These are phyloP conservation scores for Emiliania huxleyi DNA, from an alignment of 78 protist species.

Conservation along the genomic window DNA sequence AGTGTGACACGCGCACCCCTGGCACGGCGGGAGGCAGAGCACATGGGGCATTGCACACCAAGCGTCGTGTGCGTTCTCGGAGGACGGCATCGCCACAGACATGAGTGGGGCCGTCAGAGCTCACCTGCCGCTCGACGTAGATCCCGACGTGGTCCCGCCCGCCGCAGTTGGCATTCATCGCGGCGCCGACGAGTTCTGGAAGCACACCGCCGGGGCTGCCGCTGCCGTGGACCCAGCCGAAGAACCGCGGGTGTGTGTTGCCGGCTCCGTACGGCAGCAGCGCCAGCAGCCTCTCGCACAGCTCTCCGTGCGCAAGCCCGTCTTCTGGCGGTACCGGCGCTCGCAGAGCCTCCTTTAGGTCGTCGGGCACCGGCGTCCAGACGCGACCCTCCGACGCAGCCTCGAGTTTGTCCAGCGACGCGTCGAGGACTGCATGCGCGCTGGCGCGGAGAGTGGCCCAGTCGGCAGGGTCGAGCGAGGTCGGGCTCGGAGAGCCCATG, in stretches of 20 bases:
- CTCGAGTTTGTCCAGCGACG: neutral
- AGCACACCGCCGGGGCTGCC: conserved; percentile 18
- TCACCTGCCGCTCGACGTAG: neutral
- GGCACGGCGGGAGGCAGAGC: too few species aligned
- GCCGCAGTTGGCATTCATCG: neutral
- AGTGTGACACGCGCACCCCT: too few species aligned
- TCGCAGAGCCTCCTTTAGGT: neutral
- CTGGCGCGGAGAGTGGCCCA: neutral
- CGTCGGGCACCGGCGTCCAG: neutral
- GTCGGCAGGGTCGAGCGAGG: neutral
- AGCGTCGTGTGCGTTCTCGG: too few species aligned
- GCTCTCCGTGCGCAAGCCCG: neutral
- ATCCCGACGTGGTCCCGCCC: neutral
- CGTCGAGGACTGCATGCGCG: neutral
- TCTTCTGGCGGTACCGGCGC: neutral
- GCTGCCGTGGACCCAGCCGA: neutral
- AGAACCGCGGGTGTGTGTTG: conserved; percentile 7
- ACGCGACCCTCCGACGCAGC: neutral
- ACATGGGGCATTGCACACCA: too few species aligned
- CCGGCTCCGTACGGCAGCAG: neutral
- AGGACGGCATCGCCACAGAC: too few species aligned
- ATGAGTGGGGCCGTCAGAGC: too few species aligned
- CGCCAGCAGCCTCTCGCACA: neutral
- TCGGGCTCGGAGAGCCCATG: too few species aligned
- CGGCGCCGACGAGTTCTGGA: neutral